Evolutionary conservation across 169 alveolate species (phyloP), one percentile per base, ranked within the genome.

Genomic region (Plasmodium knowlesi): DNA sequence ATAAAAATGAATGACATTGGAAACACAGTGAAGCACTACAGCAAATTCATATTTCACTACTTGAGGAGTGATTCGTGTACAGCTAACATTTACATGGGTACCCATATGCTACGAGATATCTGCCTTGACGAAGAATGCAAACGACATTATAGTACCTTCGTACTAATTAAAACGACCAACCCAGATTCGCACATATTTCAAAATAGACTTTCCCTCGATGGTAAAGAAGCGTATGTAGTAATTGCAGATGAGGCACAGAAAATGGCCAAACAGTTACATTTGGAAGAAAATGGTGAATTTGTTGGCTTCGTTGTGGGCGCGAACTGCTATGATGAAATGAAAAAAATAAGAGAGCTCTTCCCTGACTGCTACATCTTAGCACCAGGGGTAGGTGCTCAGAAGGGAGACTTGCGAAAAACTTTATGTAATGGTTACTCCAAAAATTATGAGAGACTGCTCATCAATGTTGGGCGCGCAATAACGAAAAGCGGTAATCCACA

Each of bases 371-470:
- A 90, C 80, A 88, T 96, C 71, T 76, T 96, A 70, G 82, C 95
- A 82, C 97, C 97, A 30, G 97, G 97, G 22, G 70, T 96, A 61
- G 97, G 97, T 9, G 96, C 97, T 9, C 97, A 96, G 95, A 96
- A 96, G 50, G 97, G 97, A 10, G 97, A 96, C 74, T 89, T 96
- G 32, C 89, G 70, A 28, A 79, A 91, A 73, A 90, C 94, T 10
- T 67, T 96, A 57, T 92, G 61, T 50, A 82, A 92, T 85, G 97
- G 97, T 84, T 88, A 71, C 79, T 50, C 6, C 54, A 19, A 32
- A 81, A 43, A 53, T 72, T 71, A 71, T 34, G 93, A 88, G 70
- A 88, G 70, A 76, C 2, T 88, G 25, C 30, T 88, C 30, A 88
- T 88, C 57, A 88, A 88, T 67, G 82, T 88, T 78, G 93, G 93